Conservation (phyloP, 2,329 filamentous ascomycete genomes). For the Lecanicillium sp. region DNA sequence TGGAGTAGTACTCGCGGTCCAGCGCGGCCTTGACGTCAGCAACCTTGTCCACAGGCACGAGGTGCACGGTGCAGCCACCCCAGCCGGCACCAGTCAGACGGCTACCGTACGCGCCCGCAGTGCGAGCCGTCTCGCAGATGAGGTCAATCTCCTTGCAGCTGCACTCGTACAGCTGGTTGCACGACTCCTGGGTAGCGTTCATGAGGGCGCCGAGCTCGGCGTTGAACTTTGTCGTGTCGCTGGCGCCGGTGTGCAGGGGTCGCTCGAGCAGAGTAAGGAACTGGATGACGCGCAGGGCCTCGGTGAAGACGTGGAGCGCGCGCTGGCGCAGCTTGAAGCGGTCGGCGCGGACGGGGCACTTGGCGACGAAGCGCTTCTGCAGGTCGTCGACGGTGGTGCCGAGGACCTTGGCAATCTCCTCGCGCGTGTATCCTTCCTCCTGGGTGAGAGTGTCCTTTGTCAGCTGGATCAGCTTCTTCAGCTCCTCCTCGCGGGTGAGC, state of each 20-base stretch:
- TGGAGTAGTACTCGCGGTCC: constrained; percentile 74
- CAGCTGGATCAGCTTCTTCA: constrained; percentile 64
- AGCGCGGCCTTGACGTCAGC: constrained; percentile 69
- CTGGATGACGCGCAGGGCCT: constrained; percentile 76
- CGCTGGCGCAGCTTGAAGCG: constrained; percentile 82
- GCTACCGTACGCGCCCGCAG: constrained; percentile 75
- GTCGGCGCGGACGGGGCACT: constrained; percentile 83
- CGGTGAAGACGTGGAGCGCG: constrained; percentile 82
- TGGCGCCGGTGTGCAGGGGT: constrained; percentile 27
- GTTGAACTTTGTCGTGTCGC: constrained; percentile 55
- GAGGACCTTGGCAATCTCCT: constrained; percentile 71
- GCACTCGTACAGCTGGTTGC: constrained; percentile 82
- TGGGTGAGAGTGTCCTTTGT: constrained; percentile 64
- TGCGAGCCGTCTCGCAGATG: constrained; percentile 71
- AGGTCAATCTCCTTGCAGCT: constrained; percentile 88
- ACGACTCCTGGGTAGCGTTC: constrained; percentile 85
- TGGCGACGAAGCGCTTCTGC: constrained; percentile 69
- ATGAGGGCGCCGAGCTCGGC: constrained; percentile 69
- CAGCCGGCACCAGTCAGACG: constrained; percentile 89
- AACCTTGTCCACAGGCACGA: constrained; percentile 79
- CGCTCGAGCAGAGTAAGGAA: constrained; percentile 74
- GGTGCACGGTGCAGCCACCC: constrained; percentile 93
- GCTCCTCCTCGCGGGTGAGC: constrained; percentile 52
- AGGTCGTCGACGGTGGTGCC: constrained; percentile 63
- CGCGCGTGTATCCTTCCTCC: constrained; percentile 78